Conservation (phyloP, 2,329 filamentous ascomycete species). For the Colletotrichum melonis region DNA sequence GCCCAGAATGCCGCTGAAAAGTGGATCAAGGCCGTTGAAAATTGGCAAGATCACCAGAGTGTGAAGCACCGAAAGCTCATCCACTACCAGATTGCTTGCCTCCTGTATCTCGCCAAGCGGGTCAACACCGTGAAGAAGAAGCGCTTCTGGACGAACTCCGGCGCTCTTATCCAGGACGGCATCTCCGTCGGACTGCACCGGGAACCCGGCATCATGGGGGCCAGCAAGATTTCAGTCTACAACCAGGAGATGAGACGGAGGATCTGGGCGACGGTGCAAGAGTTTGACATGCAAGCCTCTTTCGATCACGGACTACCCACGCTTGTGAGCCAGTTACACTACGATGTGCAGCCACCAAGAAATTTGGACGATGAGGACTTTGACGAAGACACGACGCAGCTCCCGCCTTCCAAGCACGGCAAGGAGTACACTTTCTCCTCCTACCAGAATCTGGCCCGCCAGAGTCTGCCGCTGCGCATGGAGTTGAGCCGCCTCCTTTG, state of each 20-base stretch:
- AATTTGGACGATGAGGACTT: conserved; percentile 71
- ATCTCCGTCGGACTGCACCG: conserved; percentile 70
- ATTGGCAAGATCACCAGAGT: conserved; percentile 66
- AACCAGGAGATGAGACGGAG: conserved; percentile 72
- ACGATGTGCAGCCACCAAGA: conserved; percentile 64
- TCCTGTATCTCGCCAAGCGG: conserved; percentile 70
- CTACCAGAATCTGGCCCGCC: conserved; percentile 68
- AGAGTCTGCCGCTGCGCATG: conserved; percentile 65
- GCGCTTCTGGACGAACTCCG: conserved; percentile 69
- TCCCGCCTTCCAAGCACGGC: conserved; percentile 63
- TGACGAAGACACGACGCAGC: conserved; percentile 60
- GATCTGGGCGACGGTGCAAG: conserved; percentile 71
- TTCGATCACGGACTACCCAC: conserved; percentile 71
- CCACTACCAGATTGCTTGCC: conserved; percentile 70
- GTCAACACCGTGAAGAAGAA: conserved; percentile 75
- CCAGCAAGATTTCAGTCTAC: conserved; percentile 66
- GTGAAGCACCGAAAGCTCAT: conserved; percentile 71
- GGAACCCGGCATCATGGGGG: conserved; percentile 64
- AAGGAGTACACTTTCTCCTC: conserved; percentile 69
- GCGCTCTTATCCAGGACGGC: conserved; percentile 67
- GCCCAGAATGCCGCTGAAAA: conserved; percentile 65
- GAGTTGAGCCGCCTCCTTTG: conserved; percentile 68
- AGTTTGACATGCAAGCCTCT: conserved; percentile 71
- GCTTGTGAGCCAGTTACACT: conserved; percentile 66
- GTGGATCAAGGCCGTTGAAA: conserved; percentile 67